Conservation (phyloP, 176 grass and related monocot species). For the Cenchrus purpureus region DNA sequence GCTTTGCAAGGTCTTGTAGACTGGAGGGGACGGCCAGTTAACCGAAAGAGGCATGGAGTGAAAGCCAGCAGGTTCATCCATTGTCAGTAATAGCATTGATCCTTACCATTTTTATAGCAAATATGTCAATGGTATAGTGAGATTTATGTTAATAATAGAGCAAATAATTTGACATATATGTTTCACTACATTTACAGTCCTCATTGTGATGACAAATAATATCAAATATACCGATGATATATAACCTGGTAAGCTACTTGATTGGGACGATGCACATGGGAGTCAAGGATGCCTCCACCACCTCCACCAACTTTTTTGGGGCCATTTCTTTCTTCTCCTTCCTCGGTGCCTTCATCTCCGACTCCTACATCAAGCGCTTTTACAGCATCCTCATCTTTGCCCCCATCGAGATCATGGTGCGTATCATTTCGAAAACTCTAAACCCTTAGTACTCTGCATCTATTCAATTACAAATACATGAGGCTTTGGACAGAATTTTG, state of each 20-base stretch:
- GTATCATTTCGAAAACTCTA: not conserved
- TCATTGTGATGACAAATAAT: constrained; percentile 48
- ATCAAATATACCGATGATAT: constrained; percentile 35
- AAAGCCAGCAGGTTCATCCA: constrained; percentile 63
- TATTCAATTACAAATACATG: too few species aligned
- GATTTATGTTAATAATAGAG: too few species aligned
- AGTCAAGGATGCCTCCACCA: constrained; percentile 53
- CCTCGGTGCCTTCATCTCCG: constrained; percentile 64
- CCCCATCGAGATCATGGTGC: constrained; percentile 54
- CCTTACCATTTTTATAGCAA: not conserved
- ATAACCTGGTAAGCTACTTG: constrained; percentile 68
- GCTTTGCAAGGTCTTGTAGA: constrained; percentile 51
- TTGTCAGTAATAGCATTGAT: constrained; percentile 30
- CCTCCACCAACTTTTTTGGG: constrained; percentile 45
- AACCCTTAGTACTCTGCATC: too few species aligned
- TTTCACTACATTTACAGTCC: constrained; percentile 23
- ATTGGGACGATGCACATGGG: constrained; percentile 65
- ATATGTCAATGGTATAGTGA: too few species aligned
- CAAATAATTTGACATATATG: not conserved
- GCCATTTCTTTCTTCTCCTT: constrained; percentile 57
- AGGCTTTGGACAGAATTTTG: not conserved
- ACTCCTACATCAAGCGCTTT: constrained; percentile 64
- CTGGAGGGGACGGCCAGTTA: constrained; percentile 58
- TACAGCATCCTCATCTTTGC: constrained; percentile 64
- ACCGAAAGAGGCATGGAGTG: constrained; percentile 54